Conservation (phyloP, 225 moss, liverwort and hornwort genomes). For the Takakia lepidozioides region DNA sequence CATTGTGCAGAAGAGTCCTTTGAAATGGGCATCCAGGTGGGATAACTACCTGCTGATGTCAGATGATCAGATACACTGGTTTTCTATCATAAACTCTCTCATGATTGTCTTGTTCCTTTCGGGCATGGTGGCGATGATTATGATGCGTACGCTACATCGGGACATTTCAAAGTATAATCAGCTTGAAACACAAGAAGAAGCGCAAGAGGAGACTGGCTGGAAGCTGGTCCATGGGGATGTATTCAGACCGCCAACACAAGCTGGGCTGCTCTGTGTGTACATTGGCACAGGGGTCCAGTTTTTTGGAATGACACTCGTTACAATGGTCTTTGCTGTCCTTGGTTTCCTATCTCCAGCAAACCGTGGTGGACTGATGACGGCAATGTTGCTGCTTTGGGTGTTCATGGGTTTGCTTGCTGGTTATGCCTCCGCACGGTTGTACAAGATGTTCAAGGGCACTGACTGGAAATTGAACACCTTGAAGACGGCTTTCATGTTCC, state of each 20-base stretch:
- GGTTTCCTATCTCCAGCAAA: slow-evolving; percentile 91
- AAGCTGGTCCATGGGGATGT: slow-evolving; percentile 90
- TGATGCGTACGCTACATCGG: slow-evolving; percentile 97
- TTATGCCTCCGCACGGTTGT: slow-evolving; percentile 47
- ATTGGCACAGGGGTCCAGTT: slow-evolving; percentile 90
- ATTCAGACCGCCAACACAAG: slow-evolving; percentile 63
- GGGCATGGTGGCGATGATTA: slow-evolving; percentile 99
- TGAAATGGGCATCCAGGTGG: slow-evolving; percentile 95
- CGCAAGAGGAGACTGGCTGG: slow-evolving; percentile 96
- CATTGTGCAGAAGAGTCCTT: slow-evolving; percentile 41
- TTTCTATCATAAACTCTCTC: slow-evolving; percentile 87
- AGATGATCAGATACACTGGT: slow-evolving; percentile 94
- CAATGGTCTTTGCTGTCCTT: slow-evolving; percentile 79
- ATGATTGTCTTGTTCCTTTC: slow-evolving; percentile 93
- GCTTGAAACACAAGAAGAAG: slow-evolving; percentile 89
- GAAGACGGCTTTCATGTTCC: slow-evolving; percentile 48
- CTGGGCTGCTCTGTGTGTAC: slow-evolving; percentile 74
- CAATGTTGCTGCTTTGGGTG: slow-evolving; percentile 53
- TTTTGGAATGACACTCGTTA: slow-evolving; percentile 81
- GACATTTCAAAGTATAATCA: slow-evolving; percentile 97
- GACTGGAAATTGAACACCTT: slow-evolving; percentile 54
- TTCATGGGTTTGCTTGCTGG: slow-evolving; percentile 59
- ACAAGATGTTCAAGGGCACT: slow-evolving; percentile 51
- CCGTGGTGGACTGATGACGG: slow-evolving; percentile 70
- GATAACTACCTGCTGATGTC: slow-evolving; percentile 82